Evolutionary conservation across 305 asterid genomes (phyloP), one percentile per base, ranked within the genome.

Genomic region (Fraxinus sp.): DNA sequence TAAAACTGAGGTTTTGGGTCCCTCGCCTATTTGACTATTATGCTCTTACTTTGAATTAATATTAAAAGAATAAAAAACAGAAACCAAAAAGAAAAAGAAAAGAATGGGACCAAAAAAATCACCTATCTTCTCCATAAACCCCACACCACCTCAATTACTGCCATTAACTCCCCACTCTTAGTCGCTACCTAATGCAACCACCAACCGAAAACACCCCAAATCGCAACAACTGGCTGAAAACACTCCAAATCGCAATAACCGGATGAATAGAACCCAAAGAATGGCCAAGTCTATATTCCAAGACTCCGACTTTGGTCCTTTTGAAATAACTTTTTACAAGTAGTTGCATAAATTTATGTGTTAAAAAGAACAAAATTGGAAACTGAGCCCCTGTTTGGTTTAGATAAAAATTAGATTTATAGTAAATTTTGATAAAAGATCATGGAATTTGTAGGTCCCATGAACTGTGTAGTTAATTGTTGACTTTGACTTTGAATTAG

Each of bases 1-100:
- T 7, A 37, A 37, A 37, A 37, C 43, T 7, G 43, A 37, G 11
- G 43, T 37, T 91, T 92, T 81, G 43, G 43, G 2, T 37, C 46
- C 46, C 46, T 39, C 46, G 0, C 46, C 46, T 39, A 41, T 41
- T 41, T 41, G 49, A 9, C 49, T 41, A 41, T 10, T 9, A 41
- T 41, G 49, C 49, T 10, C 49, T 2, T 41, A 2, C 14, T 41
- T 41, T 41, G 14, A 41, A 41, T 41, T 41, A 39, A 39, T 41
- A 41, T 41, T 41, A 41, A 2, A 41, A 41, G 14, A 41, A 36
- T 36, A 37, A 37, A 37, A 7, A 7, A 37, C 2, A 7, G 11
- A 7, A 37, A 37, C 11, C 11, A 7, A 37, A 37, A 9, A 8
- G 3, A 41, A 41, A 41, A 41, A 10, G 1, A 41, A 9, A 41